A percentile compares a stretch with the other conserved stretches of the same genome.
These are phyloP conservation scores for Vigna unguiculata DNA, from an alignment of 306 rosid species.

Conservation along the genomic window DNA sequence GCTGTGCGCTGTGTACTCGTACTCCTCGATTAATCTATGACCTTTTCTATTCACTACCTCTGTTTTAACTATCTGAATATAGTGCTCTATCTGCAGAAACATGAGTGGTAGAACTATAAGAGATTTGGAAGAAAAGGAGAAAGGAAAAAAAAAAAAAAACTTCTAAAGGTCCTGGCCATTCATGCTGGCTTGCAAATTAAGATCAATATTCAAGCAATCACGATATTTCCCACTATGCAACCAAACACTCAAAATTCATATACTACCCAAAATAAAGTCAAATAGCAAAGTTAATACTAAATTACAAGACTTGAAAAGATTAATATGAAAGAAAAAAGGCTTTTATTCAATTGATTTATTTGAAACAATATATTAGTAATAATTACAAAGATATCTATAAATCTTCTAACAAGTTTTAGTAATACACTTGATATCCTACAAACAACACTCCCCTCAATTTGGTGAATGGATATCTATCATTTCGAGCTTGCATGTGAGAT, in stretches of 20 bases:
- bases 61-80: constrained; percentile 91
- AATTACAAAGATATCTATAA: too few species aligned
- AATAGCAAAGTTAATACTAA: constrained; percentile 26
- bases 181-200: constrained; percentile 14
- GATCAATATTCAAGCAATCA: not conserved
- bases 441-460: too few species aligned
- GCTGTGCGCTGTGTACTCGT: constrained; percentile 98
- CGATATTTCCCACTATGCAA: constrained; percentile 12
- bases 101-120: not conserved
- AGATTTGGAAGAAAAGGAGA: constrained; percentile 13
- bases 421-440: too few species aligned
- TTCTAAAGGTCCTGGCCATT: not conserved
- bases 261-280: constrained; percentile 27
- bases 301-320: constrained; percentile 1
- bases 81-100: constrained; percentile 86
- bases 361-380: too few species aligned
- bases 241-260: constrained; percentile 18
- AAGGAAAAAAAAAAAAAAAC: not conserved
- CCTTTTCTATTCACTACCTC: constrained; percentile 71
- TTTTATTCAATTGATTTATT: too few species aligned
- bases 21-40: constrained; percentile 76
- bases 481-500: too few species aligned
- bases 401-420: too few species aligned
- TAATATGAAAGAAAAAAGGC: too few species aligned
- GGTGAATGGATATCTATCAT: too few species aligned